A percentile compares a stretch with the other conserved stretches of the same genome.
phyloP scores from a whole-genome alignment of 2,329 filamentous ascomycete species.

The Plenodomus lindquistii region DNA sequence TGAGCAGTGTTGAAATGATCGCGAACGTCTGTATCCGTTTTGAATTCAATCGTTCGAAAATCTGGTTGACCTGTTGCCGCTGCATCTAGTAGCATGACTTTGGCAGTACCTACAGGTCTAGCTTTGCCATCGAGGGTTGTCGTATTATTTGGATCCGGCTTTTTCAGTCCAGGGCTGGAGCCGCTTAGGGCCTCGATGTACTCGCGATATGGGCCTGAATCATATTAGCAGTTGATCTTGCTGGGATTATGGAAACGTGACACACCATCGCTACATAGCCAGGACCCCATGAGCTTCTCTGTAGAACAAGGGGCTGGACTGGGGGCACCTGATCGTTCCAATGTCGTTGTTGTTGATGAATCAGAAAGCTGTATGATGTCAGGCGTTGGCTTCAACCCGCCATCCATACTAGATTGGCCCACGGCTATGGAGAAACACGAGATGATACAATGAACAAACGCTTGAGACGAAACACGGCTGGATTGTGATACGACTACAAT shows the following conservation, averaged over 20 bases:
- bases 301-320: neutral
- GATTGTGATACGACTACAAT: too few relatives aligned
- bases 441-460: too few relatives aligned
- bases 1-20: slow-evolving; percentile 16
- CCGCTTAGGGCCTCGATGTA: slow-evolving; percentile 34
- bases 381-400: neutral
- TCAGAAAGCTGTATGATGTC: neutral
- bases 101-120: slow-evolving; percentile 19
- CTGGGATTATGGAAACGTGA: neutral
- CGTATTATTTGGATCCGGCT: slow-evolving; percentile 36
- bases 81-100: slow-evolving; percentile 32
- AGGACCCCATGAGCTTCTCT: slow-evolving; percentile 20
- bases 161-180: slow-evolving; percentile 35
- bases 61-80: slow-evolving; percentile 7
- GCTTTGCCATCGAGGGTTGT: neutral
- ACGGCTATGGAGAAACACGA: neutral
- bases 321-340: neutral
- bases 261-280: slow-evolving; percentile 35
- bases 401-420: neutral
- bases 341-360: neutral
- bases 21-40: slow-evolving; percentile 13
- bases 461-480: too few relatives aligned
- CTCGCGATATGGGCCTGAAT: slow-evolving; percentile 30
- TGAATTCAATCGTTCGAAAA: slow-evolving; percentile 25
- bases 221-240: slow-evolving; percentile 5